Evolutionary conservation across 352 stramenopile genomes (phyloP), one percentile per base, ranked within the genome.

Genomic region (Phytophthora lateralis): DNA sequence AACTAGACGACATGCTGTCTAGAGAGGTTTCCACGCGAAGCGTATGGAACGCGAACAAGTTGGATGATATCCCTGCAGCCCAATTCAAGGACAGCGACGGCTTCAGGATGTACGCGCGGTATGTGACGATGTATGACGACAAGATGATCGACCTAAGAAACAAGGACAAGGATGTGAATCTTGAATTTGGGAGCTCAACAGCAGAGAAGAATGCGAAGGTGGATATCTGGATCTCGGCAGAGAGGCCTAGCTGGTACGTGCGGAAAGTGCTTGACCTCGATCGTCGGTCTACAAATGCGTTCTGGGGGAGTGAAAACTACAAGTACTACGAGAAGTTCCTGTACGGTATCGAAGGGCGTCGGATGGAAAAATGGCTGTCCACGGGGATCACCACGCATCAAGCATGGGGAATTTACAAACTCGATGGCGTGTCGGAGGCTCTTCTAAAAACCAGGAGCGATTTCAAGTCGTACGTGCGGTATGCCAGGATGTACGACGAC

Each of bases 91-190:
- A 57, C 18, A 63, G 35, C 27, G 29, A 56, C 4, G 27, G n/a
- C 18, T 63, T 47, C 55, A 56, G 57, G 48, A 63, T 18, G 18
- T 56, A 50, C 37, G 18, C 55, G 20, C 55, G 46, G 12, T 63
- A 51, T 39, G 45, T 30, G 15, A 51, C 38, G 9, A 63, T 63
- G 55, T 24, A 57, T n/a, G 55, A 57, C 27, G 29, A 63, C 14
- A 12, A 57, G 1, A 51, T 63, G 7, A 57, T 51, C 20, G 51
- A 45, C 2, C 10, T 45, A 21, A 63, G 34, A 38, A 51, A 38
- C 24, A 34, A 43, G 4, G 46, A 56, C 20, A 30, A 37, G 29
- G 14, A 29, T 6, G 26, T 50, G 15, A 29, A 10, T 5, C 20
- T 57, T 21, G 27, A 51, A 4, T 30, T 34, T 38, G 20, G 27